Evolutionary conservation across 805 yeast species (phyloP).

Genomic region (Ogataea corticis): DNA sequence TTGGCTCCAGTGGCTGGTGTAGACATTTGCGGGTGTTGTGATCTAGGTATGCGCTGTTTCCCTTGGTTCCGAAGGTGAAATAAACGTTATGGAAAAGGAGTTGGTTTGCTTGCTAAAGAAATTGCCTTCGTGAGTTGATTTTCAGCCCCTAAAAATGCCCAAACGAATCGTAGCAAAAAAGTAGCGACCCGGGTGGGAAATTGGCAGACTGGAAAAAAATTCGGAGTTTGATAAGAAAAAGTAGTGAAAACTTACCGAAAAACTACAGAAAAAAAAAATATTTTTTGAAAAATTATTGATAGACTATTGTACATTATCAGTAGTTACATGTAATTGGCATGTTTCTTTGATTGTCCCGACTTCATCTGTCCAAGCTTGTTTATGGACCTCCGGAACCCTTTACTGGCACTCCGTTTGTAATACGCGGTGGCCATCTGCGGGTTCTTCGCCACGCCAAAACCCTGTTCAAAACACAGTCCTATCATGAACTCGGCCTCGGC

Average conservation of each 20-base stretch:
- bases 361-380: slow-evolving; percentile 33
- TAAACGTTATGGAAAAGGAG: too few relatives aligned
- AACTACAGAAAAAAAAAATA: too few relatives aligned
- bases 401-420: slow-evolving; percentile 60
- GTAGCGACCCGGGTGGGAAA: not conserved
- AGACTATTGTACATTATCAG: too few relatives aligned
- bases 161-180: slow-evolving; percentile 1
- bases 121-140: slow-evolving; percentile 1
- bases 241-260: not conserved
- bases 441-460: slow-evolving; percentile 54
- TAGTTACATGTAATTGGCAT: too few relatives aligned
- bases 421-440: slow-evolving; percentile 45
- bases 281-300: too few relatives aligned
- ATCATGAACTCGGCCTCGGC: slow-evolving; percentile 67
- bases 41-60: too few relatives aligned
- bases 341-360: not conserved
- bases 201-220: not conserved
- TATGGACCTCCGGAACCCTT: slow-evolving; percentile 60
- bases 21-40: slow-evolving; percentile 11
- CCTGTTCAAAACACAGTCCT: slow-evolving; percentile 67
- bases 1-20: slow-evolving; percentile 12
- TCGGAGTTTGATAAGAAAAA: not conserved
- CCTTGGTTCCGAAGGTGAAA: too few relatives aligned
- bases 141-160: slow-evolving; percentile 3
- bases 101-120: not conserved